Base-by-base conservation (phyloP, 225 moss, liverwort and hornwort species). In the Sphagnum contortum region DNA sequence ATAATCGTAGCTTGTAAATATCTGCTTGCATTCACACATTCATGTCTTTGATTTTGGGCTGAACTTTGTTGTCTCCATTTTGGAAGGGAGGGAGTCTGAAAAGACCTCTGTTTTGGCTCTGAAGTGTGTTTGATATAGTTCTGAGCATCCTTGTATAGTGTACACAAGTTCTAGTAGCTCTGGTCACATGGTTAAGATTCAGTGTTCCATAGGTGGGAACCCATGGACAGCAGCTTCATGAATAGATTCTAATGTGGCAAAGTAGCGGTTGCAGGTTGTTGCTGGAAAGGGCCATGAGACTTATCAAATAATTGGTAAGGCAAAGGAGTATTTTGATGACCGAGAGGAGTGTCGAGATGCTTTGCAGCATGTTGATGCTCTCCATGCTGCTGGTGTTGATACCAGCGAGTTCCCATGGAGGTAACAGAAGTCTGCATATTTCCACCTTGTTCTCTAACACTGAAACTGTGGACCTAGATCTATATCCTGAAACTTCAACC, bases 331-430 rank as follows among this genome's bases (percentile, higher is more conserved):
- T 55, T 89, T 93, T 55, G 96, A 98, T 64, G 96, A 98, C 47
- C 83, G 96, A 67, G 90, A 98, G 68, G 96, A 98, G 66, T 98
- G 96, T 71, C 85, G 96, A 44, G 93, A 98, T 77, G 96, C 96
- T 12, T 72, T 98, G 75, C 96, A 98, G 76, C 96, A 98, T 69
- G 68, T 98, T 44, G 93, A 98, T 75, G 90, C 90, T 47, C 83
- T 98, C 1, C 96, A 98, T 73, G 96, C 93, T 54, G 96, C 91
- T 47, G 96, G 96, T 76, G 89, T 98, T 50, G 96, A 98, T 71
- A 98, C 96, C 44, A 93, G 90, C 78, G 96, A 98, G 83, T 98
- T 98, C 61, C 96, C 96, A 14, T 98, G 96, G 96, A 93, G 96
- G 96, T 96, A 84, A 5, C 54, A 3, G 9, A 46, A 55, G 52